Evolutionary conservation across 805 yeast genomes (phyloP).

Genomic region (Candida awuae): DNA sequence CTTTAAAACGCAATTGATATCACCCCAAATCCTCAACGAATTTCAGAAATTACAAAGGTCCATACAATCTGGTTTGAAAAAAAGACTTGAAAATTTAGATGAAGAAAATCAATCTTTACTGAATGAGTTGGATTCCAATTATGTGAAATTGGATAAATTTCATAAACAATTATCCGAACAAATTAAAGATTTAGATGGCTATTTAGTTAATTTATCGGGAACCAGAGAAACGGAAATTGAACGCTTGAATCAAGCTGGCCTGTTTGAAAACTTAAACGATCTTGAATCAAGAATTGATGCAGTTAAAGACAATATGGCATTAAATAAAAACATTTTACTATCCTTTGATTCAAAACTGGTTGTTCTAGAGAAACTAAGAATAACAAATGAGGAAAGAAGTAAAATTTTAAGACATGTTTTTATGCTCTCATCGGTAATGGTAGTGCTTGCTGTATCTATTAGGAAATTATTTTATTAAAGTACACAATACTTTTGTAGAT

Average conservation of each 20-base stretch:
- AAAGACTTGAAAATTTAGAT: slow-evolving; percentile 20
- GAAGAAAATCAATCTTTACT: slow-evolving; percentile 25
- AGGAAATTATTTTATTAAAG: slow-evolving; percentile 1
- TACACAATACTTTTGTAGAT: neutral
- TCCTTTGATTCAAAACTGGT: slow-evolving; percentile 16
- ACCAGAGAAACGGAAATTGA: slow-evolving; percentile 22
- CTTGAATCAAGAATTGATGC: slow-evolving; percentile 22
- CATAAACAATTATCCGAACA: slow-evolving; percentile 23
- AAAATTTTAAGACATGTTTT: slow-evolving; percentile 8
- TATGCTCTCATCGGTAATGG: neutral
- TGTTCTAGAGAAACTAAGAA: slow-evolving; percentile 16
- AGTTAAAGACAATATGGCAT: slow-evolving; percentile 17
- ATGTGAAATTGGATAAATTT: slow-evolving; percentile 24
- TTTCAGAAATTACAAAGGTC: slow-evolving; percentile 24
- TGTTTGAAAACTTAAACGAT: slow-evolving; percentile 24
- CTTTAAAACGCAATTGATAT: slow-evolving; percentile 4
- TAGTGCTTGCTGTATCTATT: slow-evolving; percentile 1
- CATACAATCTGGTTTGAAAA: slow-evolving; percentile 19
- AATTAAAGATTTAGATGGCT: slow-evolving; percentile 23
- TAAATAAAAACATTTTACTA: slow-evolving; percentile 19
- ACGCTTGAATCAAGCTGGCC: slow-evolving; percentile 15
- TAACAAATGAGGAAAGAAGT: slow-evolving; percentile 10
- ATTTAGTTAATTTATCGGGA: slow-evolving; percentile 23
- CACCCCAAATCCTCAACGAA: slow-evolving; percentile 16
- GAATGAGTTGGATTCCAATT: slow-evolving; percentile 19